Base-by-base conservation (phyloP, 2,329 filamentous ascomycete genomes). In the Cladophialophora yegresii region DNA sequence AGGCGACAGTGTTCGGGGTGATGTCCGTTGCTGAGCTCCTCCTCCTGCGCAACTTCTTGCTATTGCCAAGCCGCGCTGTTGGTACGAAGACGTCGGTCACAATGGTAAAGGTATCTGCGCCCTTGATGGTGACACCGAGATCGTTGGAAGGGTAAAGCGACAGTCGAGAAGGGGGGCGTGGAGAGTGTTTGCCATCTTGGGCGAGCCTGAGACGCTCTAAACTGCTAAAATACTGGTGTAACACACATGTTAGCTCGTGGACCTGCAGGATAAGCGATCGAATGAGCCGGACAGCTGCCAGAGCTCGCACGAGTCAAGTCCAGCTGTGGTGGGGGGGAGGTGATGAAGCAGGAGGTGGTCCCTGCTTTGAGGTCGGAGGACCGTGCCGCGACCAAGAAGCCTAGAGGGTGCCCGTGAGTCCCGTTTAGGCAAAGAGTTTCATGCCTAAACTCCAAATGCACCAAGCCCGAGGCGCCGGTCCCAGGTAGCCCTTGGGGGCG, bases 1-100 rank as follows among this genome's bases (percentile, higher is more conserved):
- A 91, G 67, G 85, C 81, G 61, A 84, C 84, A 71, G 65, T 61
- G 20, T 59, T 57, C 1, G 58, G 49, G 26, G 56, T 62, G 45
- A 62, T 63, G 64, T 59, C 60, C 26, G 60, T 64, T 62, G 50
- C 62, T 61, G 61, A 63, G 22, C 16, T 61, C 23, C 47, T 51
- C 59, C 62, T 67, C 55, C 53, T 67, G 26, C 58, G 66, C 20
- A 64, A 32, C 54, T 36, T 59, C 16, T 53, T 62, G 12, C 57
- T 49, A 40, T 40, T 64, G 33, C 60, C 36, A 40, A 68, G 61
- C 22, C 61, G 49, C 13, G 28, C 51, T 45, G 61, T 51, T 9
- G 65, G 62, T 47, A 47, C 32, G 62, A 58, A 26, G 47, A 50
- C 47, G 54, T 60, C 22, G 40, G 63, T 51, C 13, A 62, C 60